Percentiles rank a stretch among this genome's conserved stretches.
Evolutionary conservation across 176 grass and related monocot species (phyloP).

Genomic region (Phragmites australis): DNA sequence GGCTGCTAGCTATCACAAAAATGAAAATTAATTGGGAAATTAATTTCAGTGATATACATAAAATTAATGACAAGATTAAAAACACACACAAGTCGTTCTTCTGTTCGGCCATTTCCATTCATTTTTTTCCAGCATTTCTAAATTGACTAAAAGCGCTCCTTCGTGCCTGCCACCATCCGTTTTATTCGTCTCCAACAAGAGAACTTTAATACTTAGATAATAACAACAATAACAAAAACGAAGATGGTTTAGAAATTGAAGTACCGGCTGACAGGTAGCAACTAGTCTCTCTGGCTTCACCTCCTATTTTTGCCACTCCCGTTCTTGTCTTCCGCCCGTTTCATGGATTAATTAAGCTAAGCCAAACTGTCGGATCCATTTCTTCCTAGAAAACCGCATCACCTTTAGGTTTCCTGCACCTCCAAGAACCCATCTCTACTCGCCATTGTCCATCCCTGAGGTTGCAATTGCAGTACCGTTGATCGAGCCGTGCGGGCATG

Average conservation of each 20-base stretch:
- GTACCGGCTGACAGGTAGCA: background rate
- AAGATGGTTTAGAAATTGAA: background rate
- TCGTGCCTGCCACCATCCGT: conserved; percentile 20
- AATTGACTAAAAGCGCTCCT: background rate
- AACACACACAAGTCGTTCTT: background rate
- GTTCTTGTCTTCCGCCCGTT: conserved; percentile 32
- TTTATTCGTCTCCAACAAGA: conserved; percentile 1
- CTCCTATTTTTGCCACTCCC: conserved; percentile 30
- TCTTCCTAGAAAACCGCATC: conserved; percentile 43
- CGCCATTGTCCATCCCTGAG: background rate
- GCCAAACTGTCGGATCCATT: conserved; percentile 23
- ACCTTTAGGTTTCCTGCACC: conserved; percentile 24
- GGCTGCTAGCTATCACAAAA: background rate
- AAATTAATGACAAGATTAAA: background rate
- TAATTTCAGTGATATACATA: background rate
- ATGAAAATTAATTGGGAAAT: background rate
- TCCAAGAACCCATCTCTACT: conserved; percentile 10
- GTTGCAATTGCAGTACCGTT: background rate
- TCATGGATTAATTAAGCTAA: conserved; percentile 42
- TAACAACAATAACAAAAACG: background rate
- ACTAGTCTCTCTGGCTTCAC: background rate
- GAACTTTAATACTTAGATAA: background rate
- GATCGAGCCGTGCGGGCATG: background rate
- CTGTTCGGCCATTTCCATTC: background rate
- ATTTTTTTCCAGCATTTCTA: conserved; percentile 5